Percentiles rank a stretch among this genome's conserved stretches.
These are phyloP conservation scores for Suillus alpinus DNA, from an alignment of 768 basidiomycete genomes.

Conservation along the genomic window DNA sequence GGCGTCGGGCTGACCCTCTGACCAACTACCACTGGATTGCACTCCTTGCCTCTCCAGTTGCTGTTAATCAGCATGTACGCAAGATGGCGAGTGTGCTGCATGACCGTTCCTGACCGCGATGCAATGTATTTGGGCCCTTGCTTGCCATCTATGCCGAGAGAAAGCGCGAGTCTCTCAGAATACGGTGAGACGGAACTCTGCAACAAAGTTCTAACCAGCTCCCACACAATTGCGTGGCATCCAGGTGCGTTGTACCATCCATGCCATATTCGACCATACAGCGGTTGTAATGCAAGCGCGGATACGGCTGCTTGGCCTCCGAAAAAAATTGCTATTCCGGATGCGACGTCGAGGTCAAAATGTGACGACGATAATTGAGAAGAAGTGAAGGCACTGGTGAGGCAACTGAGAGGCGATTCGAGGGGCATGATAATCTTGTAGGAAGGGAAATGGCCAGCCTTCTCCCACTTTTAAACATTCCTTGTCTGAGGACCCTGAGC, in stretches of 20 bases:
- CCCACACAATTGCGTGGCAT: conserved; percentile 24
- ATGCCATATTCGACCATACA: conserved; percentile 25
- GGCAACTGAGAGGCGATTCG: background rate
- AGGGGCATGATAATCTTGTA: background rate
- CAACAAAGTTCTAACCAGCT: conserved; percentile 15
- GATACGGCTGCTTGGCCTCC: conserved; percentile 32
- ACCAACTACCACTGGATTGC: conserved; percentile 7
- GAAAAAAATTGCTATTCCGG: conserved; percentile 24
- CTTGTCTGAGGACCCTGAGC: no score
- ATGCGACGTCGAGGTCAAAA: conserved; percentile 13
- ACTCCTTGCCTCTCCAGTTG: conserved; percentile 10
- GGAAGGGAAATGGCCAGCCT: background rate
- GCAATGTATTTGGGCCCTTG: conserved; percentile 68
- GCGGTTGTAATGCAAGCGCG: conserved; percentile 26
- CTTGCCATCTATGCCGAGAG: conserved; percentile 15
- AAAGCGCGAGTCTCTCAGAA: conserved; percentile 15
- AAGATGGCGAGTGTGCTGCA: conserved; percentile 46
- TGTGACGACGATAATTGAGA: background rate
- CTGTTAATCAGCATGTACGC: conserved; percentile 45
- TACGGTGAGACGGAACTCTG: conserved; percentile 12
- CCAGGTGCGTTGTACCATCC: conserved; percentile 37
- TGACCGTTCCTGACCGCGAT: conserved; percentile 57
- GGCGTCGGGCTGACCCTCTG: conserved; percentile 10
- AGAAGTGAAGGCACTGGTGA: background rate
- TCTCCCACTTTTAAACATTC: background rate